Percentiles rank a stretch among this genome's conserved stretches.
These are phyloP conservation scores for Pyracantha coccinea DNA, from an alignment of 331 rosid genomes.

Conservation along the genomic window DNA sequence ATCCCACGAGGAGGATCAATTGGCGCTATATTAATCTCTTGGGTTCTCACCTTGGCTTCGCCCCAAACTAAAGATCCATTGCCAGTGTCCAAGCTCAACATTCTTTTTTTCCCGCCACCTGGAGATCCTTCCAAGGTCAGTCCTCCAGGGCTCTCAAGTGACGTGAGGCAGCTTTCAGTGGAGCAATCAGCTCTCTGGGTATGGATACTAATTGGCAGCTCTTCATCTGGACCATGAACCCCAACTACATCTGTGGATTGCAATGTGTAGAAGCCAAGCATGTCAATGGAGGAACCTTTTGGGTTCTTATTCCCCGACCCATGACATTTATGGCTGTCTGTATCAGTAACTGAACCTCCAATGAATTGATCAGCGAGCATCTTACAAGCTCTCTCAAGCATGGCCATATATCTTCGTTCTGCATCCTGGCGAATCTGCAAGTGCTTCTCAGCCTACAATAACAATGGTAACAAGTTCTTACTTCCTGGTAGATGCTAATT, in stretches of 20 bases:
- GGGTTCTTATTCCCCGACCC: slow-evolving; percentile 48
- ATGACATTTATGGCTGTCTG: slow-evolving; percentile 55
- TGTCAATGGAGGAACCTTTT: slow-evolving; percentile 48
- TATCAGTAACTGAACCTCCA: slow-evolving; percentile 59
- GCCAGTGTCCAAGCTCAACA: slow-evolving; percentile 49
- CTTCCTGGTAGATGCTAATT: not conserved
- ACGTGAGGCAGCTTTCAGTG: slow-evolving; percentile 85
- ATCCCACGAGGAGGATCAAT: slow-evolving; percentile 47
- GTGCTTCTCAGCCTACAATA: slow-evolving; percentile 88
- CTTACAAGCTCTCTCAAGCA: slow-evolving; percentile 97
- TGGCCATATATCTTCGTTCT: slow-evolving; percentile 76
- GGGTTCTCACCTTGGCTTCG: slow-evolving; percentile 71
- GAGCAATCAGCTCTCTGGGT: slow-evolving; percentile 79
- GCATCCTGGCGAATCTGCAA: slow-evolving; percentile 94
- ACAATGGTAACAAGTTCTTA: not conserved
- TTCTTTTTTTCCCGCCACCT: slow-evolving; percentile 42
- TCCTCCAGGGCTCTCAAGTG: slow-evolving; percentile 68
- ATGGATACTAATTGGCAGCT: slow-evolving; percentile 38
- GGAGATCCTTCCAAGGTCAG: slow-evolving; percentile 60
- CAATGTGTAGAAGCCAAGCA: slow-evolving; percentile 62
- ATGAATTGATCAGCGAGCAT: slow-evolving; percentile 92
- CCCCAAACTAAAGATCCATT: slow-evolving; percentile 66
- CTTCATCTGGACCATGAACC: slow-evolving; percentile 37
- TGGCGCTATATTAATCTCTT: slow-evolving; percentile 59
- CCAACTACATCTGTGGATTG: slow-evolving; percentile 46